Conservation (phyloP, 148 eudicot genomes). For the Camellia japonica region DNA sequence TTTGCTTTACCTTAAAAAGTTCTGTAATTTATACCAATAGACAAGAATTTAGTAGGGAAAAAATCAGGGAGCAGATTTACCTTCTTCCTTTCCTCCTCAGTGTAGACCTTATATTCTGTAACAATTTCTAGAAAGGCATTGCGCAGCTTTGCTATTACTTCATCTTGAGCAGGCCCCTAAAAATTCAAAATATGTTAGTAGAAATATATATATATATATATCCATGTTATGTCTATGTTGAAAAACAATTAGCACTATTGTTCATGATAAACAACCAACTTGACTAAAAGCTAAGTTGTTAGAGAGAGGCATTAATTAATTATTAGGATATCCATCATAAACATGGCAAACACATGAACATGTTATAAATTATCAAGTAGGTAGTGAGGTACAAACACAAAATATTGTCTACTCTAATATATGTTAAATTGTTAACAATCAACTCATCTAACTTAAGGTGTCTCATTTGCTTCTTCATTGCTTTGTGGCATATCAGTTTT, state of each 20-base stretch:
- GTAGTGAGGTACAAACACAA: no score
- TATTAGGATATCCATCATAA: background rate
- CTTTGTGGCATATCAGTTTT: no score
- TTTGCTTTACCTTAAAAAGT: background rate
- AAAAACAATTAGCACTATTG: background rate
- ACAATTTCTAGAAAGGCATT: constrained; percentile 63
- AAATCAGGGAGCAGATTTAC: constrained; percentile 25
- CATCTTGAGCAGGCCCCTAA: constrained; percentile 94
- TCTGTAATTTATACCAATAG: background rate
- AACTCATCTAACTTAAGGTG: no score
- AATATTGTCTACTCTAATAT: no score
- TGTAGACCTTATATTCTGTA: constrained; percentile 75
- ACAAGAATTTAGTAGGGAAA: background rate
- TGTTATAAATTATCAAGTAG: background rate
- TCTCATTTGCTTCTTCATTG: no score
- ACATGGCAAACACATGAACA: background rate
- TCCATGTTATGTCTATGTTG: background rate
- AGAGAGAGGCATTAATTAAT: background rate
- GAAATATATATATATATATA: background rate
- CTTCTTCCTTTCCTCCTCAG: constrained; percentile 78
- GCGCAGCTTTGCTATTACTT: constrained; percentile 82
- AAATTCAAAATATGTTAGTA: constrained; percentile 18
- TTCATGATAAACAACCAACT: background rate
- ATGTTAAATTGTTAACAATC: no score
- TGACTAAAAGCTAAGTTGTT: background rate